Conservation (phyloP, 2,329 filamentous ascomycete species). For the Pochonia chlamydosporia region DNA sequence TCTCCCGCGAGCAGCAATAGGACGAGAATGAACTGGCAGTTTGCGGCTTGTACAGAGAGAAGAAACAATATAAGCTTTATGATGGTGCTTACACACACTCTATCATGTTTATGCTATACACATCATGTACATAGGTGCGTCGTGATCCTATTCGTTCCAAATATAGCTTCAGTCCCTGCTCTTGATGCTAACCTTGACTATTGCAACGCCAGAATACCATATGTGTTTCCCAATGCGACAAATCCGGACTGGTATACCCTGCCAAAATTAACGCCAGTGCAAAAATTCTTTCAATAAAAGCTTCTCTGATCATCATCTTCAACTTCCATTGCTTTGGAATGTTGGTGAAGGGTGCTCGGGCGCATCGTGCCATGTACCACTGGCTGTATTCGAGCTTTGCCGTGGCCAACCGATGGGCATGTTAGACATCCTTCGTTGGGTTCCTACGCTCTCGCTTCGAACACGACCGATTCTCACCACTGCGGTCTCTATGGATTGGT, state of each 20-base stretch:
- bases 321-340: not conserved
- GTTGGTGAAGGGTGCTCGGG: not conserved
- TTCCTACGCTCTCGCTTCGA: slow-evolving; percentile 12
- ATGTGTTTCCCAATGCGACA: no score
- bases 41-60: no score
- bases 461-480: slow-evolving; percentile 14
- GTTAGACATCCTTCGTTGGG: slow-evolving; percentile 22
- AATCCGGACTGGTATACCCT: not conserved
- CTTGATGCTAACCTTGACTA: not conserved
- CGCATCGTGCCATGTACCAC: not conserved
- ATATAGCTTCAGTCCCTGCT: not conserved
- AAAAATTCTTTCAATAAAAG: not conserved
- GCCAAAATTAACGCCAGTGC: not conserved
- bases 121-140: not conserved
- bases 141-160: not conserved
- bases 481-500: slow-evolving; percentile 9
- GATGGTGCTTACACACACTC: not conserved
- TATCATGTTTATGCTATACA: not conserved
- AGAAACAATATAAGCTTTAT: no score
- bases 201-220: no score
- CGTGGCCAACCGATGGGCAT: slow-evolving; percentile 33
- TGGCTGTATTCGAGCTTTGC: not conserved
- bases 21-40: not conserved
- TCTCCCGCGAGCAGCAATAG: no score
- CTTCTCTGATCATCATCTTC: not conserved